Evolutionary conservation across 345 rosid species (phyloP).

Genomic region (Mangifera indica): DNA sequence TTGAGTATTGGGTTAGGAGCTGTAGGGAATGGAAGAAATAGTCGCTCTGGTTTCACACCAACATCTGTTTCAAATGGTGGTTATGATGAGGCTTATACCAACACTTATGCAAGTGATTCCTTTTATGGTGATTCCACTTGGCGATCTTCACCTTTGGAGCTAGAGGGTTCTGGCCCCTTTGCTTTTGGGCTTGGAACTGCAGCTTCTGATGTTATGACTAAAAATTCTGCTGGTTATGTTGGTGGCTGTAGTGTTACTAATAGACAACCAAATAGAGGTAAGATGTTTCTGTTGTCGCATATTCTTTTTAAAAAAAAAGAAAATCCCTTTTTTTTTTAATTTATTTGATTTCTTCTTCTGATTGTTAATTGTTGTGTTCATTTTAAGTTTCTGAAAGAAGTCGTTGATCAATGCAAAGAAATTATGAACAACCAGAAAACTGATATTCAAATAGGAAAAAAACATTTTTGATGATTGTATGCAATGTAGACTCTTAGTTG

Average conservation of each 20-base stretch:
- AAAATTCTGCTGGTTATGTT: slow-evolving; percentile 48
- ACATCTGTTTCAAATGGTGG: slow-evolving; percentile 37
- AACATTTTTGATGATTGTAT: too few relatives aligned
- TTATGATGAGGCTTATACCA: slow-evolving; percentile 36
- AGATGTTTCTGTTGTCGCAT: slow-evolving; percentile 5
- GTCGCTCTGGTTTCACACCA: slow-evolving; percentile 22
- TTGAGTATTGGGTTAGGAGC: slow-evolving; percentile 35
- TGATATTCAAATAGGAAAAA: too few relatives aligned
- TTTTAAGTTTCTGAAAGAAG: background rate
- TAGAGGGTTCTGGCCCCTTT: slow-evolving; percentile 43
- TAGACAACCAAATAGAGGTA: slow-evolving; percentile 69
- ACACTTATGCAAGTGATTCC: slow-evolving; percentile 36
- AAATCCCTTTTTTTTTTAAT: background rate
- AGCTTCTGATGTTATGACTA: slow-evolving; percentile 44
- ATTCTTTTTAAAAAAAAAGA: background rate
- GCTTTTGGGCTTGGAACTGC: slow-evolving; percentile 51
- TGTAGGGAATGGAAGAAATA: slow-evolving; percentile 50
- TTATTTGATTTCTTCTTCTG: background rate
- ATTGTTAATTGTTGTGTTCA: background rate
- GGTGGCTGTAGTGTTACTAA: slow-evolving; percentile 53
- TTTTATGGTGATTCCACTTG: slow-evolving; percentile 48
- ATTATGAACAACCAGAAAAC: too few relatives aligned
- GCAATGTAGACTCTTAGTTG: too few relatives aligned
- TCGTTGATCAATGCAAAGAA: background rate
- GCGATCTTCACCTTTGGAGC: slow-evolving; percentile 43